phyloP scores from a whole-genome alignment of 179 eudicot species.

The Spinacia oleracea region DNA sequence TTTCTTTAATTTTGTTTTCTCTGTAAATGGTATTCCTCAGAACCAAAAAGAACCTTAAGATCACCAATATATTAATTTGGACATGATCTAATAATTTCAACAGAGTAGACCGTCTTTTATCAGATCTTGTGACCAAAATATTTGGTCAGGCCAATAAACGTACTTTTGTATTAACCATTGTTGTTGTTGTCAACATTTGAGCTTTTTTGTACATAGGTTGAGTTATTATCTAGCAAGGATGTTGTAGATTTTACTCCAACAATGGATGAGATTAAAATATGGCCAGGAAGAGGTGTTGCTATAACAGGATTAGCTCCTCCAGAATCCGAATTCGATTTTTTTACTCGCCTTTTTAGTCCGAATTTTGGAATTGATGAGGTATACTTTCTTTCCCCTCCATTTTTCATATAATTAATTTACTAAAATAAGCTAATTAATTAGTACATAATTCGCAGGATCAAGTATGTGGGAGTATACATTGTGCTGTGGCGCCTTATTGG shows the following conservation, averaged over 20 bases:
- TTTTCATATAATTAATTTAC: not conserved
- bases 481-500: constrained; percentile 36
- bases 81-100: no score
- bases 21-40: no score
- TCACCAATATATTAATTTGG: no score
- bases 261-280: constrained; percentile 22
- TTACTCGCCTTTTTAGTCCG: constrained; percentile 27
- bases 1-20: no score
- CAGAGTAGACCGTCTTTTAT: no score
- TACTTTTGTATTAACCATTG: no score
- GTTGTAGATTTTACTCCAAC: constrained; percentile 22
- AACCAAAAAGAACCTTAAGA: no score
- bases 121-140: no score
- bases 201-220: constrained; percentile 25
- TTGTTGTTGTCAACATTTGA: no score
- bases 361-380: constrained; percentile 26
- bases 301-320: constrained; percentile 27
- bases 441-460: constrained; percentile 22
- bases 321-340: constrained; percentile 23
- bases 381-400: not conserved
- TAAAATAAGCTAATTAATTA: not conserved
- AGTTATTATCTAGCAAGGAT: constrained; percentile 15
- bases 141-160: no score
- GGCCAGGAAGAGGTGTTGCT: constrained; percentile 33
- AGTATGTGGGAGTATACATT: constrained; percentile 39